Evolutionary conservation across 345 rosid species (phyloP).

Genomic region (Punica granatum): DNA sequence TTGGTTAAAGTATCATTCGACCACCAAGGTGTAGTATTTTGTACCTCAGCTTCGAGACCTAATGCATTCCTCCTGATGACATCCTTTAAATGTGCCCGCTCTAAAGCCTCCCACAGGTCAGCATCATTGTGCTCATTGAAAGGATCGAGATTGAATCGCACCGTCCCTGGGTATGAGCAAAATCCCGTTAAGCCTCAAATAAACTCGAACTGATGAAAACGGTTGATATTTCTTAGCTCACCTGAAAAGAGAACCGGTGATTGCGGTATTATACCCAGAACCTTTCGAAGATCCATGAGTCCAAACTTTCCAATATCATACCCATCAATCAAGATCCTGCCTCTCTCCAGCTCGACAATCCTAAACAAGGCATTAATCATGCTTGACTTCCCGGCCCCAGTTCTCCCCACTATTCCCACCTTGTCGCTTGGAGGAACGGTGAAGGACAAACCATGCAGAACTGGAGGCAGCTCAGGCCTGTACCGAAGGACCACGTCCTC

Average conservation of each 20-base stretch:
- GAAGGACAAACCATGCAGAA: constrained; percentile 79
- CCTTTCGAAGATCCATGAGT: constrained; percentile 83
- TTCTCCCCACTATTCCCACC: constrained; percentile 98
- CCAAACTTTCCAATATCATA: constrained; percentile 75
- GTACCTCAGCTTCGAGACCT: constrained; percentile 92
- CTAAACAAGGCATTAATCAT: constrained; percentile 91
- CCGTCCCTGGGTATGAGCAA: constrained; percentile 50
- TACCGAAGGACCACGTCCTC: constrained; percentile 92
- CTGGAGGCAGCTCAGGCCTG: constrained; percentile 92
- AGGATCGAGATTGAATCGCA: constrained; percentile 97
- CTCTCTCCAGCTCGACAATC: constrained; percentile 88
- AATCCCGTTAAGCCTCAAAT: not conserved
- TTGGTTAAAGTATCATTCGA: not conserved
- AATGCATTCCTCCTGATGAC: constrained; percentile 70
- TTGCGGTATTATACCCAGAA: constrained; percentile 96
- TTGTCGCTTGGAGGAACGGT: constrained; percentile 79
- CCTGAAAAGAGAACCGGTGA: constrained; percentile 99
- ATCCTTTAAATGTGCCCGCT: constrained; percentile 95
- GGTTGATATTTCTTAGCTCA: constrained; percentile 7
- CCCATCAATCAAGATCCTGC: constrained; percentile 84
- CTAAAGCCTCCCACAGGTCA: constrained; percentile 96
- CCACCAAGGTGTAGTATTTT: constrained; percentile 3
- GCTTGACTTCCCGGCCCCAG: constrained; percentile 99
- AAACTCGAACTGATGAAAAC: not conserved
- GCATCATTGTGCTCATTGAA: constrained; percentile 96